Base-by-base conservation (phyloP, 306 rosid species). In the Cucumis sativus region DNA sequence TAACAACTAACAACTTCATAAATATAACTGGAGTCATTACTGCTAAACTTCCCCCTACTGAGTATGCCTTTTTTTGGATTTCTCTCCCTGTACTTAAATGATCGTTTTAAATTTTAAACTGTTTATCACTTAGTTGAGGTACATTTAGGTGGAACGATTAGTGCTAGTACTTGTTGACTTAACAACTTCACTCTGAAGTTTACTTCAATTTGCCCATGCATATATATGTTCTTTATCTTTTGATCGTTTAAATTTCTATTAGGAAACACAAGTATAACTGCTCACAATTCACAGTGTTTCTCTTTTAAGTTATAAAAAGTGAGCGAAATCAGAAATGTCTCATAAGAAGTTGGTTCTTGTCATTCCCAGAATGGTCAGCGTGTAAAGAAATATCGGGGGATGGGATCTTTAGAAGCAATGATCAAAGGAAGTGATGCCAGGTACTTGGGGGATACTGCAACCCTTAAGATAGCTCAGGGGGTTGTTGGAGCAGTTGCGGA, bases 371-470 rank as follows among this genome's bases (percentile, higher is more conserved):
- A 92, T 86, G 97, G 97, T 76, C 78, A 49, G 45, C 88, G 88
- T n/a, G 80, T 95, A 2, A 95, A 95, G 74, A 95, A 88, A 75
- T 92, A 95, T 61, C 79, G 98, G 76, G 98, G 98, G 79, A 95
- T 95, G 99, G 98, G 99, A 45, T 95, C 97, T 45, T 84, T 95
- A 78, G 99, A 95, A 89, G 99, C 99, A 70, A 95, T 95, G 98
- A 92, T 90, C 21, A 93, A 92, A 82, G 99, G 99, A 10, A 95
- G 99, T 63, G 99, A 95, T 72, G 86, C 84, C 10, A 86, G 99
- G 83, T 92, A 95, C 82, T 81, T 92, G 79, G 98, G 97, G 6
- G 99, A 95, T 47, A 89, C 87, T 25, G 91, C 93, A 10, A 91
- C 89, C 81, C 90, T 95, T 65, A 95, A 95, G 87, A 91, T 95